Percentiles rank a stretch among this genome's conserved stretches.
phyloP scores from a whole-genome alignment of 441 rosid genomes.

The Geranium incanum region DNA sequence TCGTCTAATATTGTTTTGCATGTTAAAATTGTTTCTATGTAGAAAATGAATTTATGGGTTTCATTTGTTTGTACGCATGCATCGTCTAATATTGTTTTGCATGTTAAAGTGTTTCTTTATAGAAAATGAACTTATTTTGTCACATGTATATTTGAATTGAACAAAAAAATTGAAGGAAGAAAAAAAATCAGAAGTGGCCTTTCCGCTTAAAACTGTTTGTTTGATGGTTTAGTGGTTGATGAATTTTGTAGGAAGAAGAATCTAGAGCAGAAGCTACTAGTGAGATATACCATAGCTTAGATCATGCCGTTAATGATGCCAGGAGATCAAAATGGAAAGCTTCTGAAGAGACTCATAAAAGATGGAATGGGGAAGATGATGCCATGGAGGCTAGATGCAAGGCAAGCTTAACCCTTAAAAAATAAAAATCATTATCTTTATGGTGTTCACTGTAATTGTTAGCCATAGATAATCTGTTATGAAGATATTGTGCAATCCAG shows the following conservation, averaged over 20 bases:
- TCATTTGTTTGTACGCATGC: background rate
- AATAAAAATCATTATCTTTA: background rate
- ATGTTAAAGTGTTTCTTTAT: constrained; percentile 3
- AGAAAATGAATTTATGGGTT: background rate
- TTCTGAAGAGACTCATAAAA: constrained; percentile 38
- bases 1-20: background rate
- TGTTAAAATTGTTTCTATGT: constrained; percentile 4
- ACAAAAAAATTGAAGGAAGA: constrained; percentile 2
- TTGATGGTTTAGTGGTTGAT: constrained; percentile 17
- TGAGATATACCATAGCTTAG: constrained; percentile 31
- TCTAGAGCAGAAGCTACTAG: constrained; percentile 28
- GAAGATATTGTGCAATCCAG: background rate
- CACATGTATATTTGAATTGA: constrained; percentile 3
- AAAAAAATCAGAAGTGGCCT: constrained; percentile 13
- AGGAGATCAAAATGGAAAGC: constrained; percentile 35
- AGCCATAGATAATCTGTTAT: background rate
- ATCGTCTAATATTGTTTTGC: background rate
- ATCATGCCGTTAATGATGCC: constrained; percentile 34
- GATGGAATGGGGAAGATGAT: constrained; percentile 57
- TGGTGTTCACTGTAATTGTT: background rate
- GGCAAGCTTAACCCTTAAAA: constrained; percentile 27
- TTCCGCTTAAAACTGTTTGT: constrained; percentile 15
- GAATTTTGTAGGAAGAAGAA: constrained; percentile 40
- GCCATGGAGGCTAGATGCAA: constrained; percentile 66
- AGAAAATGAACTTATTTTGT: background rate